Evolutionary conservation across 495 filamentous ascomycete genomes (phyloP).

Genomic region (Lepraria neglecta): DNA sequence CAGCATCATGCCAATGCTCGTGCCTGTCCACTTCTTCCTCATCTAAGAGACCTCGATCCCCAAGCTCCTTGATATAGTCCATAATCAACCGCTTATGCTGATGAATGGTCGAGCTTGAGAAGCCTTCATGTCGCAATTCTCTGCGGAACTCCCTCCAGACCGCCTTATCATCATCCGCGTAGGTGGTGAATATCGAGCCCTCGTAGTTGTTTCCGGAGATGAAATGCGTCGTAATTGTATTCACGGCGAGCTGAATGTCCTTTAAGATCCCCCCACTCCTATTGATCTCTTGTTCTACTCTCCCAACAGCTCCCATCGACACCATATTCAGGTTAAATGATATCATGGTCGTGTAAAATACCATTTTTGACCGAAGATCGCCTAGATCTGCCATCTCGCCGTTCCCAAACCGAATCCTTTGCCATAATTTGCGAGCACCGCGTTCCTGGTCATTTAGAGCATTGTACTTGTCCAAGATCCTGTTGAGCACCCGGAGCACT

Average conservation of each 20-base stretch:
- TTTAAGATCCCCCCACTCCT: slow-evolving; percentile 14
- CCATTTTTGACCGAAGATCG: slow-evolving; percentile 16
- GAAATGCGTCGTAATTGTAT: slow-evolving; percentile 40
- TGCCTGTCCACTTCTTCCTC: background rate
- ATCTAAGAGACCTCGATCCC: slow-evolving; percentile 20
- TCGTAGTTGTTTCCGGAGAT: slow-evolving; percentile 26
- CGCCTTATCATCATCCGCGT: slow-evolving; percentile 41
- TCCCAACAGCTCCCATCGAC: slow-evolving; percentile 15
- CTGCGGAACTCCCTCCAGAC: slow-evolving; percentile 48
- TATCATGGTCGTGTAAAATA: slow-evolving; percentile 16
- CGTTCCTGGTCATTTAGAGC: slow-evolving; percentile 11
- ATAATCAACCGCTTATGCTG: slow-evolving; percentile 40
- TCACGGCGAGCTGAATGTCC: slow-evolving; percentile 18
- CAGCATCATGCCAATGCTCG: too few species aligned
- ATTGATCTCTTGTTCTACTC: slow-evolving; percentile 21
- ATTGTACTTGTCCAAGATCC: slow-evolving; percentile 20
- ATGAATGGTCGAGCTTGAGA: slow-evolving; percentile 43
- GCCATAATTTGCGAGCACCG: slow-evolving; percentile 13
- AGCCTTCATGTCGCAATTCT: slow-evolving; percentile 48
- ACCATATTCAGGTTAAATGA: slow-evolving; percentile 19
- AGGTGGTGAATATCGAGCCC: slow-evolving; percentile 30
- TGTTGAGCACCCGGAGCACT: slow-evolving; percentile 14
- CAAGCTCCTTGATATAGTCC: slow-evolving; percentile 22
- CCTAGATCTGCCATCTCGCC: slow-evolving; percentile 16
- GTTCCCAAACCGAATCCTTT: slow-evolving; percentile 20